Evolutionary conservation across 2,329 filamentous ascomycete genomes (phyloP), one percentile per base, ranked within the genome.

Genomic region (Aureobasidium sp.): DNA sequence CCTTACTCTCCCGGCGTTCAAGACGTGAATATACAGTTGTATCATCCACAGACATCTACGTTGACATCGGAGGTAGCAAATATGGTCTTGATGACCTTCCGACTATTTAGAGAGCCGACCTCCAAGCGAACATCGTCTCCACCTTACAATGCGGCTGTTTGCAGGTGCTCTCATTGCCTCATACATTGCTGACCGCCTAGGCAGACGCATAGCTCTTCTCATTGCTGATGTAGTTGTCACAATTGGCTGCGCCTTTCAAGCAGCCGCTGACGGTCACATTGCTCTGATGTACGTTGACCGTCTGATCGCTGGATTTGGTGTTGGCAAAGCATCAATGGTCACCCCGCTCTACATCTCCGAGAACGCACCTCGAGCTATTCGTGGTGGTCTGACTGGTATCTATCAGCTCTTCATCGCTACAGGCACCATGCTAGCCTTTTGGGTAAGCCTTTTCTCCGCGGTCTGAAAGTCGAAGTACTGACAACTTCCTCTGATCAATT

Each of bases 71-170:
- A 3, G 10, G 3, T 21, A 82, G 81, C 0, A 81, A 82, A 66
- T 87, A 84, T 65, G 76, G 78, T 1, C 74, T 86, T 6, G 70
- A 75, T 2, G 66, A 64, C 7, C 60, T 67, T 0, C 68, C 76
- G 30, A 69, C 72, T 34, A 71, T 76, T 3, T 78, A 73, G 4
- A 72, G 74, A 41, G 81, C 81, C 34, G 80, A 85, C 66, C 75
- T 87, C 51, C 81, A 81, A 50, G 83, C 86, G 65, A 88, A 88
- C 69, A 85, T 90, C 62, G 87, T 88, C 32, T 87, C 85, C n/a
- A 86, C 83, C 0, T 79, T 89, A 10, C 86, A 89, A 73, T 85
- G 82, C 45, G 86, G 86, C 55, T 87, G 84, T 64, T 89, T 71
- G 77, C 82, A 58, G 85, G 85, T 39, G 84, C 84, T 62, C 77